phyloP scores from a whole-genome alignment of 148 eudicot species.

The Pharnaceum exiguum region DNA sequence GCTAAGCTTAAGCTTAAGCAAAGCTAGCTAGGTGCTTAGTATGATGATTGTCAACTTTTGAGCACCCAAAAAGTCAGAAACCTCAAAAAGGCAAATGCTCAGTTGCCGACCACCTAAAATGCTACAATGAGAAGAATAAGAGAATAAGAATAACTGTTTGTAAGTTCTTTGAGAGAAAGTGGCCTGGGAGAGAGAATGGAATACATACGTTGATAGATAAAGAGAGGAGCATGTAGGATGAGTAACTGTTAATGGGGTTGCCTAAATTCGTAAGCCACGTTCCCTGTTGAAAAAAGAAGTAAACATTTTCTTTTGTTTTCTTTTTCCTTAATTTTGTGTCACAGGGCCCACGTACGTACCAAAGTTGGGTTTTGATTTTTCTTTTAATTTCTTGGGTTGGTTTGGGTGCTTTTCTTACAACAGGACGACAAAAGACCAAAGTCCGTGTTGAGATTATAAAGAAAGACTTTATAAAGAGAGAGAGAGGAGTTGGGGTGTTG shows the following conservation, averaged over 20 bases:
- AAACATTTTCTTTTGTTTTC: slow-evolving; percentile 3
- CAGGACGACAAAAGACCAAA: not conserved
- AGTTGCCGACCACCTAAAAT: slow-evolving; percentile 14
- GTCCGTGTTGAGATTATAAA: not conserved
- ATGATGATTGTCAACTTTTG: slow-evolving; percentile 4
- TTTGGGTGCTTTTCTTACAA: too few species aligned
- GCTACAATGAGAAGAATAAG: not conserved
- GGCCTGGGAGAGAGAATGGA: too few species aligned
- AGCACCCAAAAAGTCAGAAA: slow-evolving; percentile 3
- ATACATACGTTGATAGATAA: too few species aligned
- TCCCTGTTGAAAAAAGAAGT: slow-evolving; percentile 3
- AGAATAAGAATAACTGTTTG: not conserved
- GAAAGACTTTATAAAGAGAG: not conserved
- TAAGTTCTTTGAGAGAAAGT: not conserved
- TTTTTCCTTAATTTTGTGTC: not conserved
- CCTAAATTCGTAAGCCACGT: slow-evolving; percentile 30
- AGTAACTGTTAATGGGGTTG: slow-evolving; percentile 18
- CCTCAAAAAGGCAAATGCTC: slow-evolving; percentile 3
- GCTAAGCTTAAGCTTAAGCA: too few species aligned
- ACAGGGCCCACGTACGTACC: not conserved
- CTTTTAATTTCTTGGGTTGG: not conserved
- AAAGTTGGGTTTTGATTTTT: not conserved
- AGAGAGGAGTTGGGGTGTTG: not conserved
- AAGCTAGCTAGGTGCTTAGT: too few species aligned
- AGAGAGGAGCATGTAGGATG: slow-evolving; percentile 4